Evolutionary conservation across 768 basidiomycete species (phyloP).

Genomic region (Naganishia antarctica): DNA sequence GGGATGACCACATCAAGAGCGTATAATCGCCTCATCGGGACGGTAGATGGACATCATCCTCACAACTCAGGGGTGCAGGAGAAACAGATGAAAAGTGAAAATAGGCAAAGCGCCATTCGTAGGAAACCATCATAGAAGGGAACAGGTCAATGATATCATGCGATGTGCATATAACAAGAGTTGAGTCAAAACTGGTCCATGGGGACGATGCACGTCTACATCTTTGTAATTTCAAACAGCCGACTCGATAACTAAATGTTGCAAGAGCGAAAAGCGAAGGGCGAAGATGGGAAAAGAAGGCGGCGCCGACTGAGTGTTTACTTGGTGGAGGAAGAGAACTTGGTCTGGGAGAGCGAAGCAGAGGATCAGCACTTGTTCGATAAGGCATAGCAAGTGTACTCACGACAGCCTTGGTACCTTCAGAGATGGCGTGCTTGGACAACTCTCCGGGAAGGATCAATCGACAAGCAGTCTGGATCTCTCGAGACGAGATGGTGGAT

Average conservation of each 20-base stretch:
- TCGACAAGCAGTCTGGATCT: constrained; percentile 95
- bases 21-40: no score
- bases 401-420: constrained; percentile 74
- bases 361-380: not conserved
- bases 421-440: constrained; percentile 88
- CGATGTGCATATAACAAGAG: constrained; percentile 3
- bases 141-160: no score
- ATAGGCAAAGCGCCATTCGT: no score
- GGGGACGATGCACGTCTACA: constrained; percentile 20
- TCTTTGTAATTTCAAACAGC: constrained; percentile 15
- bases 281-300: not conserved
- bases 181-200: constrained; percentile 5
- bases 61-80: no score
- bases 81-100: no score
- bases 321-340: constrained; percentile 53
- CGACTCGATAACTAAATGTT: not conserved
- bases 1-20: no score
- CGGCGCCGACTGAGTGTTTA: no score
- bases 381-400: not conserved
- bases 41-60: no score
- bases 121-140: no score
- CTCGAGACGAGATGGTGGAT: constrained; percentile 95
- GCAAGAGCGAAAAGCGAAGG: constrained; percentile 12
- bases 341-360: constrained; percentile 54
- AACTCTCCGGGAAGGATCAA: constrained; percentile 95